A percentile compares a stretch with the other conserved stretches of the same genome.
phyloP scores from a whole-genome alignment of 2,329 filamentous ascomycete genomes.

The Aspergillus brasiliensis region DNA sequence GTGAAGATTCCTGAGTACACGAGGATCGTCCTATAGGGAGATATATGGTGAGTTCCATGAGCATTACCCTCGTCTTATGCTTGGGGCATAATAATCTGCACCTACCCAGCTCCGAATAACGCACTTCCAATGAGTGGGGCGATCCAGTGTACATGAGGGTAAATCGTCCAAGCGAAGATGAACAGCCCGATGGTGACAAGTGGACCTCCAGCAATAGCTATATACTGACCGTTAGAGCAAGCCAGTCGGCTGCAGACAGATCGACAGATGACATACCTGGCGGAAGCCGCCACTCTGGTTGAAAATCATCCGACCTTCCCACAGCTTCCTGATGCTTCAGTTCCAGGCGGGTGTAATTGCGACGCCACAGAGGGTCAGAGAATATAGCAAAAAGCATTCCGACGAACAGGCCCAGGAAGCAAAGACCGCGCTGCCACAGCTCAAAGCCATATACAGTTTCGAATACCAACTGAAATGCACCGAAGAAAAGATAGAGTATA shows the following conservation, averaged over 20 bases:
- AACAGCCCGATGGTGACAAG: slow-evolving; percentile 81
- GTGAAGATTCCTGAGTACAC: slow-evolving; percentile 85
- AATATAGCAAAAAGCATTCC: slow-evolving; percentile 50
- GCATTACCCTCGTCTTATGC: not conserved
- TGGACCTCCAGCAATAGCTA: slow-evolving; percentile 69
- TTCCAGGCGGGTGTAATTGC: slow-evolving; percentile 46
- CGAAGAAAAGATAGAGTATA: slow-evolving; percentile 88
- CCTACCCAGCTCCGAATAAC: slow-evolving; percentile 72
- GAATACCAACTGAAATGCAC: slow-evolving; percentile 83
- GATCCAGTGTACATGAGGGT: slow-evolving; percentile 71
- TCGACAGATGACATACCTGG: slow-evolving; percentile 51
- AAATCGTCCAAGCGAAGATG: slow-evolving; percentile 86
- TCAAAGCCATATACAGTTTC: slow-evolving; percentile 72
- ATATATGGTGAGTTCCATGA: not conserved
- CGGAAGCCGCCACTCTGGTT: slow-evolving; percentile 85
- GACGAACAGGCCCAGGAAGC: slow-evolving; percentile 64
- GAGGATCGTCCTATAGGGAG: slow-evolving; percentile 64
- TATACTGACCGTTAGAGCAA: slow-evolving; percentile 11
- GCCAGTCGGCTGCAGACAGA: not conserved
- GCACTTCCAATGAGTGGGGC: slow-evolving; percentile 71
- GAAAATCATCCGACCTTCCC: slow-evolving; percentile 54
- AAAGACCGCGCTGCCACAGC: slow-evolving; percentile 76
- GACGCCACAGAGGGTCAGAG: slow-evolving; percentile 52
- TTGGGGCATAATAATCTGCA: not conserved
- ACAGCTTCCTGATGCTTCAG: slow-evolving; percentile 37